Evolutionary conservation across 2,329 filamentous ascomycete genomes (phyloP), one percentile per base, ranked within the genome.

Genomic region (Neospermospora avenae): DNA sequence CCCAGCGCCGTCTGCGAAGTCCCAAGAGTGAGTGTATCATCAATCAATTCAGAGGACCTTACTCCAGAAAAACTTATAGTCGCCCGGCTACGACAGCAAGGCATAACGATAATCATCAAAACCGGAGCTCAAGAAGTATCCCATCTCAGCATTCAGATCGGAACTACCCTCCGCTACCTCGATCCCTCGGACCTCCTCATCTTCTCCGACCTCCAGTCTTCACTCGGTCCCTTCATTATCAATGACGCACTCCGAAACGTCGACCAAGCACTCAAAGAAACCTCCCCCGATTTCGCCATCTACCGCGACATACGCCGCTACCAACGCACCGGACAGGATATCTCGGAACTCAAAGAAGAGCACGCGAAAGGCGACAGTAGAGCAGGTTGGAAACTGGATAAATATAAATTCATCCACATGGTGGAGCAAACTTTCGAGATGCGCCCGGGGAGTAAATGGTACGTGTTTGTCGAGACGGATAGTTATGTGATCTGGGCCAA

Each of bases 381-480:
- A n/a, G 72, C 77, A 22, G 77, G 76, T 1, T 85, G 82, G 83
- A 76, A 74, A 18, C 70, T 86, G 41, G 83, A 86, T 74, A 85
- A 84, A 73, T 86, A 84, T 74, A 86, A 86, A 72, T 84, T 84
- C 69, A 74, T 84, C 48, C 82, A 84, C 68, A 84, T 85, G 69
- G 78, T 82, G 13, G 78, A 83, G 70, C 81, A 83, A 72, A 71
- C 80, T 0, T 84, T 78, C 65, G 67, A 72, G 24, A 71, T 80
- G 71, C 76, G 78, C 8, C 82, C 82, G 10, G 68, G 76, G 59
- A 78, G 78, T 59, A 80, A 84, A 64, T 86, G 83, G 83, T 86
- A 84, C 67, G 69, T 86, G 14, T 85, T 83, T 63, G 76, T 85
- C 62, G 83, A 85, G 56, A 80, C 81, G 53, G 83, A 85, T 69